phyloP scores from a whole-genome alignment of 208 protist species.

The Crithidia expoeki region DNA sequence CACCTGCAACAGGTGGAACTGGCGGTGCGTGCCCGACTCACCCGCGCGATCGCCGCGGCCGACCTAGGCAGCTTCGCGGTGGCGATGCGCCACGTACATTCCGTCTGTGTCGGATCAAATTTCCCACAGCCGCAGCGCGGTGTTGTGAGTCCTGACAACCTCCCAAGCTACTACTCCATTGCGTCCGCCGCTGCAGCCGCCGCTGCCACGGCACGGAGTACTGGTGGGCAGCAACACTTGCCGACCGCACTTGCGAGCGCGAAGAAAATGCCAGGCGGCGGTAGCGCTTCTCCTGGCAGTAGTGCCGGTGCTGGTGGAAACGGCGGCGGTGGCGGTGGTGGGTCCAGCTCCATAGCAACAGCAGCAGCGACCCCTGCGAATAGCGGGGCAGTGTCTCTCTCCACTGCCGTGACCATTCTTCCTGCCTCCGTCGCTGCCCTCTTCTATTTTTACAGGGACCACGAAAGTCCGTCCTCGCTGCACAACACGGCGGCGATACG shows the following conservation, averaged over 20 bases:
- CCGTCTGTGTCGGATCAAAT: conserved; percentile 55
- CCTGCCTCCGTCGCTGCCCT: conserved; percentile 6
- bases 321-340: not conserved
- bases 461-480: conserved; percentile 23
- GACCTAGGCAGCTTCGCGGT: conserved; percentile 55
- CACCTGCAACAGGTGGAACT: conserved; percentile 48
- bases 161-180: conserved; percentile 34
- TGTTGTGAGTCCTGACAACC: conserved; percentile 12
- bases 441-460: conserved; percentile 27
- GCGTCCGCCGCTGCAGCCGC: conserved; percentile 10
- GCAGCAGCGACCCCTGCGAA: not conserved
- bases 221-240: not conserved
- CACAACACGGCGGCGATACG: conserved; percentile 35
- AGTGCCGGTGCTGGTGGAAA: not conserved
- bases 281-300: not conserved
- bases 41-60: conserved; percentile 66
- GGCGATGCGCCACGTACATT: conserved; percentile 57
- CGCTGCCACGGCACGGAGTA: not conserved
- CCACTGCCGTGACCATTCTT: conserved; percentile 11
- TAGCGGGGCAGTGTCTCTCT: not conserved
- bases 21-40: conserved; percentile 63
- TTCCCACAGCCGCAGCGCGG: conserved; percentile 46
- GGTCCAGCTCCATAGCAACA: not conserved
- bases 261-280: conserved; percentile 13
- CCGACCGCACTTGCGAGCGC: not conserved